Base-by-base conservation (phyloP, 2,329 filamentous ascomycete species). In the Talaromyces sp. region DNA sequence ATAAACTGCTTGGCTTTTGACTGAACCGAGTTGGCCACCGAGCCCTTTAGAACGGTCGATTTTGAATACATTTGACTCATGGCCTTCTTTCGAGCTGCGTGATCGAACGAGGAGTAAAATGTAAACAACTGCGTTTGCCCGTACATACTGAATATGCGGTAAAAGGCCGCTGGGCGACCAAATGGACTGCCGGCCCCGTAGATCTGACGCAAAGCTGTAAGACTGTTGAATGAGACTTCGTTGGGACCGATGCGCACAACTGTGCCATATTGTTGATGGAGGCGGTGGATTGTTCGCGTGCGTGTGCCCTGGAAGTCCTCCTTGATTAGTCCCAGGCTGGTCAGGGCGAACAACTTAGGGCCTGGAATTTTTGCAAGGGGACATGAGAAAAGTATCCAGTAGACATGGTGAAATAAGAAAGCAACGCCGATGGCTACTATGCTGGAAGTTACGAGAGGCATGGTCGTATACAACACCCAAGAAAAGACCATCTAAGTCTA, bases 161-260 rank as follows among this genome's bases (percentile, higher is more conserved):
- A 57, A 27, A 57, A 57, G 16, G 23, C 16, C n/a, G 56, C 3
- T 30, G 55, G 55, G 12, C 42, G 36, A 5, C 56, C 56, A 33
- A 57, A 57, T 5, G 36, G 36, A 34, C 56, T 57, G 5, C 56
- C 56, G 9, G 56, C 36, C 1, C 56, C 56, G 30, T 57, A 57
- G 5, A 57, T 57, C 8, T 31, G 27, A 1, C 56, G 56, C 10
- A 57, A 23, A 40, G 42, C 56, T 3, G 40, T 33, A 9, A 57
- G 42, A 5, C 42, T 57, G 50, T 57, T 57, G 28, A 57, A 57
- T n/a, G 56, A 50, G 18, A 57, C 56, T 34, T 57, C 56, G 50
- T 57, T 47, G 8, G 56, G 56, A 16, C 56, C 42, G 27, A 57
- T 16, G 16, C 56, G 56, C 36, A 51, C 56, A 34, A 28, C 42